phyloP scores from a whole-genome alignment of 202 grass and related monocot genomes.

The Schoenoplectus tabernaemontani region DNA sequence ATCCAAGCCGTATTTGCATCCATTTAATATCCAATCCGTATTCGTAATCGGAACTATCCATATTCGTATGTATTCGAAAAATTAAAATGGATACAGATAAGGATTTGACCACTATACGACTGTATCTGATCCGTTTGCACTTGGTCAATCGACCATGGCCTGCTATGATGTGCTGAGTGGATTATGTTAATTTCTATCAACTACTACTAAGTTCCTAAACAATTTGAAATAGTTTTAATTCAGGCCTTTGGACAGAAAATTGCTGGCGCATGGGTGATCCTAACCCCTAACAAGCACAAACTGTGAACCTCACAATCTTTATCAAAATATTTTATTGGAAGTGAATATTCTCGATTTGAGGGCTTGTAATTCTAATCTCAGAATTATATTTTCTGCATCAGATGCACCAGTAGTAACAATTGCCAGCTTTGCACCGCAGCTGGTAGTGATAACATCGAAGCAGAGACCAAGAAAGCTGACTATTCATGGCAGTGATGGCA shows the following conservation, averaged over 20 bases:
- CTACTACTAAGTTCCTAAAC: background rate
- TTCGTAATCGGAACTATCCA: too few relatives aligned
- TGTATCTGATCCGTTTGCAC: too few relatives aligned
- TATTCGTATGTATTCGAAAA: too few relatives aligned
- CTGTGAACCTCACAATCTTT: background rate
- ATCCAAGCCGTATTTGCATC: too few relatives aligned
- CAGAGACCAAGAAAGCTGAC: conserved; percentile 94
- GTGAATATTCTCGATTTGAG: background rate
- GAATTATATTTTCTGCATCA: conserved; percentile 29
- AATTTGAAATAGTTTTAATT: background rate
- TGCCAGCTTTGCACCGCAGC: conserved; percentile 75
- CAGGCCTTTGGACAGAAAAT: background rate
- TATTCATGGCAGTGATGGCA: conserved; percentile 86
- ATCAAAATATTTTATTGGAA: background rate
- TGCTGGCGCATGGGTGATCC: background rate
- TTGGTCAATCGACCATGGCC: background rate
- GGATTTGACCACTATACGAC: too few relatives aligned
- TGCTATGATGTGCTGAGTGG: background rate
- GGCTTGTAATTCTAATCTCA: background rate
- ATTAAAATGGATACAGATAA: too few relatives aligned
- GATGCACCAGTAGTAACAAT: conserved; percentile 85
- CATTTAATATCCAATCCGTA: too few relatives aligned
- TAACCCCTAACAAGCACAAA: background rate
- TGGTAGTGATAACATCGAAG: conserved; percentile 90
- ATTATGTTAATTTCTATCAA: background rate